Evolutionary conservation across 2,329 filamentous ascomycete genomes (phyloP).

Genomic region (Dactylellina parvicollis): DNA sequence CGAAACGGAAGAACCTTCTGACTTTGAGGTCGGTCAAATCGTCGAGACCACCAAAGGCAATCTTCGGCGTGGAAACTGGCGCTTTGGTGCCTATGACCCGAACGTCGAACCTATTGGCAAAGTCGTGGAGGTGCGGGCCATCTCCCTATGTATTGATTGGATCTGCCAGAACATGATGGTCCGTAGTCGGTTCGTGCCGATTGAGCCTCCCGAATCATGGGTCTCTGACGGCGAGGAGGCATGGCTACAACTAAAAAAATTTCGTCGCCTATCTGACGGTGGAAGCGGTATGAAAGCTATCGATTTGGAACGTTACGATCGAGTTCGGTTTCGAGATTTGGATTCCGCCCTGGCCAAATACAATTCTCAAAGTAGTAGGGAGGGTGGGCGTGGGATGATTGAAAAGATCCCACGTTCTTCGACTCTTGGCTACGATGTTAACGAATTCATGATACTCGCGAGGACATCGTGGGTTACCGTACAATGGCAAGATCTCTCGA

Average conservation of each 20-base stretch:
- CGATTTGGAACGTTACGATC: slow-evolving; percentile 60
- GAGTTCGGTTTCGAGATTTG: slow-evolving; percentile 69
- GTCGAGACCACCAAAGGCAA: slow-evolving; percentile 67
- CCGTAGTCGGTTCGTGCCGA: slow-evolving; percentile 59
- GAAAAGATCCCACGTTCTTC: slow-evolving; percentile 64
- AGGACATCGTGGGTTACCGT: slow-evolving; percentile 66
- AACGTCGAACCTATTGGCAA: slow-evolving; percentile 65
- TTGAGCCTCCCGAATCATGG: slow-evolving; percentile 60
- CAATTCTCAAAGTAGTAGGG: slow-evolving; percentile 59
- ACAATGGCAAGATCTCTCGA: slow-evolving; percentile 69
- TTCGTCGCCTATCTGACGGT: slow-evolving; percentile 59
- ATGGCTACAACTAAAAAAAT: slow-evolving; percentile 62
- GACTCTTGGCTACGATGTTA: slow-evolving; percentile 69
- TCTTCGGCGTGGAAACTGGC: slow-evolving; percentile 67
- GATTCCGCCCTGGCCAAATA: slow-evolving; percentile 67
- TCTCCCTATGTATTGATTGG: slow-evolving; percentile 67
- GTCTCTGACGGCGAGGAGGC: slow-evolving; percentile 61
- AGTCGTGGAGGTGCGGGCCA: slow-evolving; percentile 66
- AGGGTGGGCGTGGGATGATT: slow-evolving; percentile 62
- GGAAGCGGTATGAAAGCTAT: slow-evolving; percentile 56
- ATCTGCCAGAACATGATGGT: slow-evolving; percentile 63
- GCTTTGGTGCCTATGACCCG: slow-evolving; percentile 66
- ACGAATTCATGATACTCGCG: slow-evolving; percentile 67
- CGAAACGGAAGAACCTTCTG: slow-evolving; percentile 60
- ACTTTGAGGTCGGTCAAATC: slow-evolving; percentile 63